Evolutionary conservation across 139 green algal genomes (phyloP), one percentile per base, ranked within the genome.

Genomic region (Closterium sp.): DNA sequence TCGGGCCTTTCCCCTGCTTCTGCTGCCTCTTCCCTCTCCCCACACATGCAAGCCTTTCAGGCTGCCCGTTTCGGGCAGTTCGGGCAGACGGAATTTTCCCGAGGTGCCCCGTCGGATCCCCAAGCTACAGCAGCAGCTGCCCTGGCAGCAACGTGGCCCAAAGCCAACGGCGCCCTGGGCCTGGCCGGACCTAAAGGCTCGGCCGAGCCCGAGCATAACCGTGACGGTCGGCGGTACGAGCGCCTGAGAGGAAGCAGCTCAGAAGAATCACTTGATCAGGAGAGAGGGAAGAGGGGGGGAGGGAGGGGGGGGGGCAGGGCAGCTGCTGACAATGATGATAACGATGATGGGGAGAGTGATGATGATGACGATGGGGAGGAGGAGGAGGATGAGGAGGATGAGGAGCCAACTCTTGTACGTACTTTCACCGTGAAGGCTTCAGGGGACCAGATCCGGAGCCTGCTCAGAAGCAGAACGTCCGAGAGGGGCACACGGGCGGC

Each of bases 401-500:
- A 32, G 83, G 83, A 32, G 30, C 30, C 30, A 23, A 86, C 83
- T 32, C 21, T 86, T 25, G 83, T 34, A 32, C 83, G 83, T 34
- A 86, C 83, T 9, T 86, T 86, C 83, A 86, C 83, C 30, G 83
- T 86, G 83, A 86, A 86, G 25, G 83, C 83, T 32, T 86, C 83
- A 10, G 83, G 83, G 30, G 83, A 86, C n/a, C 83, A 33, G 30
- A 86, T 86, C 83, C 23, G 83, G 30, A 32, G 30, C 25, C 9
- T 86, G 30, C 83, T 86, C 83, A 32, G 83, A 23, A 34, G 30
- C 21, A 86, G 31, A 19, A 86, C 83, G 83, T 32, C 83, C 16
- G 83, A 86, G 83, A 86, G 83, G 83, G 83, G 83, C 16, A 86
- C n/a, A 28, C 16, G n/a, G 83, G 83, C 55, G n/a, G 30, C 83